Base-by-base conservation (phyloP, 1,284 basidiomycete genomes). In the Ceratobasidium sp. region DNA sequence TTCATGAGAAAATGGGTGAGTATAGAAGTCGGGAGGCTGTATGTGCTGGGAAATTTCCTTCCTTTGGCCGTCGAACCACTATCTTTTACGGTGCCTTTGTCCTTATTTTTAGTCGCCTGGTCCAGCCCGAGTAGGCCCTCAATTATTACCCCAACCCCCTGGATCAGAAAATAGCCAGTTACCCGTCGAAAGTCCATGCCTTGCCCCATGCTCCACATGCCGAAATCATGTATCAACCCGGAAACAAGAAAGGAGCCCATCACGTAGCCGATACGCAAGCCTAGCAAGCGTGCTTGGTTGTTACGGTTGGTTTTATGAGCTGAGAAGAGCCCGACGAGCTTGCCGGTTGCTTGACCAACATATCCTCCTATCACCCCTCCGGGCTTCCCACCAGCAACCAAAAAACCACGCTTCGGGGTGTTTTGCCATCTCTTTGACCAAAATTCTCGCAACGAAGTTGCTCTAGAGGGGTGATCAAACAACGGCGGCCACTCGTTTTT, bases 221-320 rank as follows among this genome's bases (percentile, higher is more conserved):
- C 88, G 37, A 85, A 63, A 76, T 87, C 84, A 75, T 91, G 90
- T 14, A 91, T 77, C 1, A 86, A 49, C 2, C 86, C 88, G 0
- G 89, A 91, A 11, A 86, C 77, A 1, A 85, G 62, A 78, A 91
- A 91, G 0, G 84, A 85, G 16, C 88, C 89, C 14, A 90, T 62
- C 9, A 89, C 81, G 2, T 79, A 80, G 4, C 86, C 88, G 3
- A 78, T 41, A 7, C 58, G 58, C 29, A n/a, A 39, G 31, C 58
- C 58, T n/a, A 61, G 19, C 34, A 27, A 37, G 9, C 34, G 34
- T n/a, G 22, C 19, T 43, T n/a, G 31, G 16, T 4, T n/a, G 7
- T 43, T 9, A 22, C n/a, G 19, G 8, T 41, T 27, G 29, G 16
- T 19, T 14, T n/a, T 31, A 29, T 8, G 4, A 24, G 51, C 14